phyloP scores from a whole-genome alignment of 1,284 basidiomycete genomes.

The Fistulinella cinereoalba region DNA sequence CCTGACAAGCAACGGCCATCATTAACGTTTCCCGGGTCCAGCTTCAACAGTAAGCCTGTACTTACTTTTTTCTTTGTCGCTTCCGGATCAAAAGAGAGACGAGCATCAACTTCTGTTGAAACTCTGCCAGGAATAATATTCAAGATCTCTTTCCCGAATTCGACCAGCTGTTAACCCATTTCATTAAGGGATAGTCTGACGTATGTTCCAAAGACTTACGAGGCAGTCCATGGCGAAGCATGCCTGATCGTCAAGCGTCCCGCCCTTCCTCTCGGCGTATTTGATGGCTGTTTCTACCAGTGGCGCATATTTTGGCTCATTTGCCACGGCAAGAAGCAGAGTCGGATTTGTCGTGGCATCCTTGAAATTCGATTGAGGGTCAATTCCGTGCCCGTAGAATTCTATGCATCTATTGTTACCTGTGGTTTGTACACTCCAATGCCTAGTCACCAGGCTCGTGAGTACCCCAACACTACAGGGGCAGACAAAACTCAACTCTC shows the following conservation, averaged over 20 bases:
- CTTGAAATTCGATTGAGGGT: conserved; percentile 31
- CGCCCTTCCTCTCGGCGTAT: conserved; percentile 80
- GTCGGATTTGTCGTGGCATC: conserved; percentile 95
- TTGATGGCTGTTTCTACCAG: conserved; percentile 83
- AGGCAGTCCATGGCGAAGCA: conserved; percentile 85
- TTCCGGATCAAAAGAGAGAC: conserved; percentile 92
- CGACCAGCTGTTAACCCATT: conserved; percentile 66
- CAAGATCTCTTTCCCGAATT: conserved; percentile 95
- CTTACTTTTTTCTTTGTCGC: conserved; percentile 82
- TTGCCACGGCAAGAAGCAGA: conserved; percentile 87
- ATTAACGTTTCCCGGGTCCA: not conserved
- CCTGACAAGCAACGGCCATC: conserved; percentile 42
- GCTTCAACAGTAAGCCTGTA: not conserved
- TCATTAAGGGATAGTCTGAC: not conserved
- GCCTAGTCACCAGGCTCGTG: conserved; percentile 38
- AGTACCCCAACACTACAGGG: conserved; percentile 6
- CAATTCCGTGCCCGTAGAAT: not conserved
- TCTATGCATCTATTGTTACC: conserved; percentile 38
- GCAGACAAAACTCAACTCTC: conserved; percentile 53
- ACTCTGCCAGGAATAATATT: conserved; percentile 95
- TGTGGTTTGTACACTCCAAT: conserved; percentile 92
- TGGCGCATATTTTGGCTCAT: conserved; percentile 81
- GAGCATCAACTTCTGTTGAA: conserved; percentile 97
- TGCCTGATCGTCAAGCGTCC: conserved; percentile 66
- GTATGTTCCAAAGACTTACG: conserved; percentile 39